A percentile compares a stretch with the other conserved stretches of the same genome.
phyloP scores from a whole-genome alignment of 805 yeast species.

The Candida stauntonica region DNA sequence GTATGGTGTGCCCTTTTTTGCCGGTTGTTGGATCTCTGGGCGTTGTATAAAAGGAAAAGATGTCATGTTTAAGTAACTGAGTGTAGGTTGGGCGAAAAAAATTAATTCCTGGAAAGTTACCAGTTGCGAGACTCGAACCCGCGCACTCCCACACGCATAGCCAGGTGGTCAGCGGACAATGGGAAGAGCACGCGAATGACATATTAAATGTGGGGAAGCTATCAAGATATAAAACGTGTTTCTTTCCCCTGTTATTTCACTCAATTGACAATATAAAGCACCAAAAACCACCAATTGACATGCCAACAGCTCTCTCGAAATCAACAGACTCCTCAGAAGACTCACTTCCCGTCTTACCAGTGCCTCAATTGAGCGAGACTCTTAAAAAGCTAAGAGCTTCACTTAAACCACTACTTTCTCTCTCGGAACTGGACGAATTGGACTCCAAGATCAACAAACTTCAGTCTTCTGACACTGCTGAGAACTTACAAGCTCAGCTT shows the following conservation, averaged over 20 bases:
- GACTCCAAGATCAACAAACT: conserved; percentile 41
- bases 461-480: conserved; percentile 36
- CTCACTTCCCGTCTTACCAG: conserved; percentile 52
- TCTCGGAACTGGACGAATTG: conserved; percentile 35
- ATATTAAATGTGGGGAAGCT: conserved; percentile 8
- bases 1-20: too few species aligned
- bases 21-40: conserved; percentile 5
- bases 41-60: conserved; percentile 13
- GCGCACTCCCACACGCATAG: not conserved
- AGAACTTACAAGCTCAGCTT: conserved; percentile 51
- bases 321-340: not conserved
- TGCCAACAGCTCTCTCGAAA: too few species aligned
- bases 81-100: too few species aligned
- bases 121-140: conserved; percentile 5
- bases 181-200: too few species aligned
- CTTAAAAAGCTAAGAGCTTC: conserved; percentile 50
- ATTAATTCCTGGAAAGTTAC: not conserved
- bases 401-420: conserved; percentile 51
- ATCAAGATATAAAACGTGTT: not conserved
- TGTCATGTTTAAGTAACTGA: conserved; percentile 11
- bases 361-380: conserved; percentile 52
- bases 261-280: too few species aligned
- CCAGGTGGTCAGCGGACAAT: conserved; percentile 6
- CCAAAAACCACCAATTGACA: too few species aligned
- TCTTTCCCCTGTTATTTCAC: too few species aligned